These are phyloP conservation scores for Gossypium longicalyx DNA, from an alignment of 345 rosid species.

Conservation along the genomic window DNA sequence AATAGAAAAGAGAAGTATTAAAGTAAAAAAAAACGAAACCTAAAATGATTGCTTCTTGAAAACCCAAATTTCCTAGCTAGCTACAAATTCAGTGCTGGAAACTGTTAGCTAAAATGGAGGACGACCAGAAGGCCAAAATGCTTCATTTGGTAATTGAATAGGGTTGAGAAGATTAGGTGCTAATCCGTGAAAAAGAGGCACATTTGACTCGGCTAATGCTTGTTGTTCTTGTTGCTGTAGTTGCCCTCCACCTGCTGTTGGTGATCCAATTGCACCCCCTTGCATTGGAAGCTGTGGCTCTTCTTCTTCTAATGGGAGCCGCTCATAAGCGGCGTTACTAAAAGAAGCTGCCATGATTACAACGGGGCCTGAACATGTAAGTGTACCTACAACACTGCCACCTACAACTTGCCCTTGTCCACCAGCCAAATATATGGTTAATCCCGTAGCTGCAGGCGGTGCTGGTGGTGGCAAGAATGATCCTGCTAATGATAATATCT, in stretches of 20 bases:
- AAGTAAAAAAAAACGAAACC: background rate
- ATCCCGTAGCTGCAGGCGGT: constrained; percentile 92
- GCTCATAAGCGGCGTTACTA: constrained; percentile 97
- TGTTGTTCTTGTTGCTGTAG: constrained; percentile 44
- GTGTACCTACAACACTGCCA: constrained; percentile 91
- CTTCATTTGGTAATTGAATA: constrained; percentile 70
- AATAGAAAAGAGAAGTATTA: background rate
- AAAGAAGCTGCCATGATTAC: constrained; percentile 97
- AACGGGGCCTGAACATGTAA: constrained; percentile 74
- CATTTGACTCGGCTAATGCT: constrained; percentile 44
- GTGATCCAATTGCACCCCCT: constrained; percentile 65
- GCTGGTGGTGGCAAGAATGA: constrained; percentile 95
- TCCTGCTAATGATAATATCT: constrained; percentile 86
- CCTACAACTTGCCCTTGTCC: constrained; percentile 99
- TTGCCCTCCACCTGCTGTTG: constrained; percentile 31
- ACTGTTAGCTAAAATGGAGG: constrained; percentile 43
- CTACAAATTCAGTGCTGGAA: background rate
- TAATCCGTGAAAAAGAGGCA: constrained; percentile 66
- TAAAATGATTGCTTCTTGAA: background rate
- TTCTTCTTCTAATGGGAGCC: constrained; percentile 94
- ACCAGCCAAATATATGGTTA: constrained; percentile 83
- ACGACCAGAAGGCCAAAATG: constrained; percentile 79
- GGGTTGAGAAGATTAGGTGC: constrained; percentile 90
- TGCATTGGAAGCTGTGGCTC: constrained; percentile 59
- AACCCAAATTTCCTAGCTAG: background rate